Conservation (phyloP, 352 stramenopile species). For the Globisporangium solare region DNA sequence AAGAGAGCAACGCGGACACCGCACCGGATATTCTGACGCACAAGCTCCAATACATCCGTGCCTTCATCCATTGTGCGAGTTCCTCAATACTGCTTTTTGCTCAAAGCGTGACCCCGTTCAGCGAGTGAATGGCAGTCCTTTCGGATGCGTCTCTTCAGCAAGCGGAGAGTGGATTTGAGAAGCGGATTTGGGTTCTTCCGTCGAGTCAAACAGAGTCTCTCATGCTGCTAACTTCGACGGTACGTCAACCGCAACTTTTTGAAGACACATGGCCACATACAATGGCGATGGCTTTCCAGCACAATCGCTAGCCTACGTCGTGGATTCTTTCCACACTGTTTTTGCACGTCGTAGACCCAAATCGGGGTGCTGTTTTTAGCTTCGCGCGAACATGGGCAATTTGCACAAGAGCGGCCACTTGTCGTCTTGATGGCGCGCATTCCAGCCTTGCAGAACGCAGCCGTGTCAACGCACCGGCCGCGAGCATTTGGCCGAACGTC, state of each 20-base stretch:
- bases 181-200: too few species aligned
- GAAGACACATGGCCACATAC: too few species aligned
- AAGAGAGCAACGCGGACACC: background rate
- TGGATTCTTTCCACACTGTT: too few species aligned
- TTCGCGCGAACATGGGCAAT: too few species aligned
- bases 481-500: constrained; percentile 61
- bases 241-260: too few species aligned
- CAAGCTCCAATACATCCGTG: constrained; percentile 3
- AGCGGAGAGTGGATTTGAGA: too few species aligned
- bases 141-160: too few species aligned
- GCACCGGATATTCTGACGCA: constrained; percentile 30
- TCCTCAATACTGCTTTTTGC: background rate
- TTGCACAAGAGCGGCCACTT: too few species aligned
- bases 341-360: background rate
- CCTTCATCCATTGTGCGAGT: background rate
- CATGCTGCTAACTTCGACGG: too few species aligned
- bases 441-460: background rate
- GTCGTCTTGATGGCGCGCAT: background rate
- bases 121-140: too few species aligned
- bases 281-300: background rate
- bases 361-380: background rate
- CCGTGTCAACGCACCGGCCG: constrained; percentile 15
- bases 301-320: too few species aligned
- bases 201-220: too few species aligned
- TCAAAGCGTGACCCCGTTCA: background rate